Evolutionary conservation across 257 asterid genomes (phyloP), one percentile per base, ranked within the genome.

Genomic region (Perilla frutescens): DNA sequence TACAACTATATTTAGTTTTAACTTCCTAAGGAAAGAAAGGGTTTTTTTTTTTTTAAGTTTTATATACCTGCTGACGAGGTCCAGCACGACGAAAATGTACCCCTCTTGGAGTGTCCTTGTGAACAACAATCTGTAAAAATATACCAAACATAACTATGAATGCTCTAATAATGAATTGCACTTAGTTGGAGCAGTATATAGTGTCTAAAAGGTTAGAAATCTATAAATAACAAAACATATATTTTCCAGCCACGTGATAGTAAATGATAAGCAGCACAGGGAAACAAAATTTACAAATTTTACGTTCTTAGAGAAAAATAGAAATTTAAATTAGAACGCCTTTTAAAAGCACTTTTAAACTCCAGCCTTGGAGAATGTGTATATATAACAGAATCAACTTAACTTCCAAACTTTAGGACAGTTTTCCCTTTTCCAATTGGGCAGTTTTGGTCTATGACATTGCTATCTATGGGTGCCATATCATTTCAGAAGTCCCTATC

Each of bases 41-140:
- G n/a, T n/a, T 15, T 5, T 6, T 13, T 50, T 1, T 14, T 4
- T 12, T 3, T 2, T 1, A 48, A 48, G 11, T 63, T 44, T 31
- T 50, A 44, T 55, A 58, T 82, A 87, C 99, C 97, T 88, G 91
- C 80, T 91, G 89, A 37, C 99, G 97, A 59, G 97, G 97, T 81
- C 99, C 99, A 76, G 99, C 97, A 26, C 99, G 95, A 73, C 97
- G 91, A 81, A 94, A 91, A 84, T 94, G 99, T 77, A 88, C 41
- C 67, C 97, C 99, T 78, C 97, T 87, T n/a, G 96, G 96, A 82
- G 93, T 79, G 78, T 91, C 93, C 85, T 87, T 91, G 63, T 94
- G 99, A 78, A 88, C 96, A 79, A 94, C 99, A 71, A 88, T 73
- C 99, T 94, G 82, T 51, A 67, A 62, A 71, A 66, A 50, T 34